Base-by-base conservation (phyloP, 2,329 filamentous ascomycete genomes). In the Paraphaeosphaeria sporulosa region DNA sequence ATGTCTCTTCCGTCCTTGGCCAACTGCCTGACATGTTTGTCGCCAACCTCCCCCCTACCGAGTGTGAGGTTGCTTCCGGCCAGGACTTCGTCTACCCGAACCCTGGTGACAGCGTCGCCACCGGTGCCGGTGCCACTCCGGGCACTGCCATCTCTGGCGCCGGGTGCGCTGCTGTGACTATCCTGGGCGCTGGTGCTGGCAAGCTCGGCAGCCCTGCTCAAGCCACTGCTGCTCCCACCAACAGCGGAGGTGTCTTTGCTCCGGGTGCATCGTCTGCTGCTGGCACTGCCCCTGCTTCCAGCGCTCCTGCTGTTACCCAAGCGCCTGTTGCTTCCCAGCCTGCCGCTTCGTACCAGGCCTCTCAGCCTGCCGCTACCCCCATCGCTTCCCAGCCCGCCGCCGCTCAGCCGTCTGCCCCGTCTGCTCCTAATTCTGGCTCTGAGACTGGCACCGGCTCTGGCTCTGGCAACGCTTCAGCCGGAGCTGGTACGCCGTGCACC, bases 21-120 rank as follows among this genome's bases (percentile, higher is more conserved):
- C 76, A 79, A 0, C 89, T 96, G 13, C 92, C 93, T 0, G 82
- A 88, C 59, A 90, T 96, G 87, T 89, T 93, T 56, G 84, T 89
- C 0, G 89, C 90, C 69, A 96, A 95, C 78, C 80, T 93, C 49
- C 70, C 65, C 21, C 70, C 74, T 34, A 83, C 84, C 59, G 78
- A 77, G 43, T 93, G 90, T 78, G 71, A 53, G 0, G 90, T 87
- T 13, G 71, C 67, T 0, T 85, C 88, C 42, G 71, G 74, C 17
- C 55, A 79, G 3, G 87, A 93, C 66, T 82, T 90, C 63, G 74
- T 81, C n/a, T 94, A 89, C 81, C 89, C 90, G 8, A 80, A 90
- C 65, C 85, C 91, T 0, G 92, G 92, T 51, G 63, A 81, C 42
- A 77, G 71, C 40, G 73, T 83, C n/a, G 80, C 82, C 63, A 72